Base-by-base conservation (phyloP, 768 basidiomycete genomes). In the Boletus insuetus region DNA sequence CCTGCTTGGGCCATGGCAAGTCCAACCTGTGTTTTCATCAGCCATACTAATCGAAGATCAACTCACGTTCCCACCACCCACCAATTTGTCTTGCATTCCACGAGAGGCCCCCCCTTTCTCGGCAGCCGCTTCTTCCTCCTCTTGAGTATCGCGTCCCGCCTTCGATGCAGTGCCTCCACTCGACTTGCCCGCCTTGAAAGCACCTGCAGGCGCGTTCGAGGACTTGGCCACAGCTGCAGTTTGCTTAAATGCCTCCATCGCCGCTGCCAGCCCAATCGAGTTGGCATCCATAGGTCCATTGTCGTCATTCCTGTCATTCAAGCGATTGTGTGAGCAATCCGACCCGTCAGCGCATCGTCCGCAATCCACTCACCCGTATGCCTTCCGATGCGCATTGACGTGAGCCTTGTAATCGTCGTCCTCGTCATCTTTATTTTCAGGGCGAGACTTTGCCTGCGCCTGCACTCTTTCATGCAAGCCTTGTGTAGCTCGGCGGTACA, bases 1-100 rank as follows among this genome's bases (percentile, higher is more conserved):
- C 69, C 67, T 2, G 69, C 69, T 0, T 72, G 67, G 4, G 70
- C 57, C 69, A 70, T 70, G n/a, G 69, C 69, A 17, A 70, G 57
- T 0, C 58, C 53, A 57, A 70, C 60, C 69, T 70, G 9, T 14
- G 12, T 34, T 8, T 8, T 22, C 20, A 26, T 53, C 40, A 61
- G 53, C 39, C 37, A 11, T 22, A 9, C 29, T 22, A 13, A 1
- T 29, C 26, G 26, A 2, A 2, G 22, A 32, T 42, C 16, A 8
- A 14, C 14, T 11, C 43, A 26, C 37, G 9, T 3, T 17, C 29
- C n/a, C 38, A 24, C 16, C 34, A 59, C 69, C 5, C 54, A 70
- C 69, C 46, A 70, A 32, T 44, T 70, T 70, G 44, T 71, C 69
- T 44, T 70, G 70, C 56, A 64, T 0, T 7, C 69, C 69, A 4